Base-by-base conservation (phyloP, 78 protist species). In the Monocercomonoides exilis region DNA sequence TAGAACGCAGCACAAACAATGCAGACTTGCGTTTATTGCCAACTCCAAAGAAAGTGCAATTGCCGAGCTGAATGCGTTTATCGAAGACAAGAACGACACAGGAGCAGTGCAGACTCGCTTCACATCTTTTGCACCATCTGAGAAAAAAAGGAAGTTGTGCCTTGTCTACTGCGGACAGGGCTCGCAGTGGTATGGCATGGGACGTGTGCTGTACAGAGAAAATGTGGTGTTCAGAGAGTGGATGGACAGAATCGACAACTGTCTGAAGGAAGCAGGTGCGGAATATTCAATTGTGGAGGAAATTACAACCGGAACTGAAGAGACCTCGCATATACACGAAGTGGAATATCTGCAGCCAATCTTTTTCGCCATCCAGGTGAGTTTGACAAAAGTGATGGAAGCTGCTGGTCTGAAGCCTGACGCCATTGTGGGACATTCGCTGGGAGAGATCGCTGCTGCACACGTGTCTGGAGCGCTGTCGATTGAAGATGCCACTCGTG, bases 381-480 rank as follows among this genome's bases (percentile, higher is more conserved):
- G 43, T 21, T 41, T 79, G 11, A 38, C 6, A 32, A 41, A 79
- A 41, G 41, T 77, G 35, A 6, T 79, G 82, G 36, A 5, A 32
- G 43, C 43, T 21, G 82, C 82, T 21, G 82, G 82, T 21, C 6
- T 79, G 45, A 33, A 29, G 6, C 4, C 11, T 41, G 11, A 4
- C 43, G 11, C 82, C 11, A 21, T 79, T 21, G 21, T 79, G 4
- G 82, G 42, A 33, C 82, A 79, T 21, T 33, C 43, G 5, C 43
- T 79, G 4, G 82, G 82, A 5, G 82, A 79, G 11, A 79, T 6
- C 4, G 6, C 42, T 33, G 82, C 82, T 21, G 4, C 82, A 5
- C 36, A 79, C 82, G 82, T 21, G 45, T 79, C 45, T 21, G 82
- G 82, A 33, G 43, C 43, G 42, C 82, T 79, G 82, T 79, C 82